Percentiles rank a stretch among this genome's conserved stretches.
These are phyloP conservation scores for Sarocladium oryzae DNA, from an alignment of 2,329 filamentous ascomycete species.

Conservation along the genomic window DNA sequence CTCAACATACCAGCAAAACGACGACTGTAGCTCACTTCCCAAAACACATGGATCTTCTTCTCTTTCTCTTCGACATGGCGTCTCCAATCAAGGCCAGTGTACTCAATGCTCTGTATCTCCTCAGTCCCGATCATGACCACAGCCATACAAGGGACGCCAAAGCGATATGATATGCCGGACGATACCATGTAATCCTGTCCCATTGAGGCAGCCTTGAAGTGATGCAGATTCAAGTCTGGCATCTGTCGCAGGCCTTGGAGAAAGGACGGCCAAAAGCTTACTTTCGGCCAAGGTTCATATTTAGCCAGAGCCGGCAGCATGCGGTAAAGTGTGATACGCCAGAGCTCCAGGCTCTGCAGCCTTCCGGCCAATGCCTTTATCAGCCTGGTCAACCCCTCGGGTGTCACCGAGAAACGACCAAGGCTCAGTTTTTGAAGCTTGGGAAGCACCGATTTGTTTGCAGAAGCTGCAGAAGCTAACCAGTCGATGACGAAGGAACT, in stretches of 20 bases:
- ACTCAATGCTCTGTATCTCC: neutral
- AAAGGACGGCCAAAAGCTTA: slow-evolving; percentile 30
- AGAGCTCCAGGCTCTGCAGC: slow-evolving; percentile 38
- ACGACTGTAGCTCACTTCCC: neutral
- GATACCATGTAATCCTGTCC: slow-evolving; percentile 14
- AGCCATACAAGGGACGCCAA: no score
- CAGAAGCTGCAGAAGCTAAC: slow-evolving; percentile 23
- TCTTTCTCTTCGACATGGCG: neutral
- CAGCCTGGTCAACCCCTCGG: slow-evolving; percentile 28
- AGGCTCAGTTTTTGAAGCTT: slow-evolving; percentile 37
- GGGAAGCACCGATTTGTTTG: slow-evolving; percentile 23
- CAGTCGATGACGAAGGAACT: slow-evolving; percentile 29
- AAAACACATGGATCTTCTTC: neutral
- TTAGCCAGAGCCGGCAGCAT: slow-evolving; percentile 15
- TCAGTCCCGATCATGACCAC: slow-evolving; percentile 15
- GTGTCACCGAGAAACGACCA: slow-evolving; percentile 28
- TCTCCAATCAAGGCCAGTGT: slow-evolving; percentile 9
- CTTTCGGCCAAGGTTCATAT: neutral
- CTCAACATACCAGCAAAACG: neutral
- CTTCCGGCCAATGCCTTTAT: slow-evolving; percentile 36
- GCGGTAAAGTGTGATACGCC: slow-evolving; percentile 28
- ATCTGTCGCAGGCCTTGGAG: slow-evolving; percentile 26
- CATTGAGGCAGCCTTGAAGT: slow-evolving; percentile 25
- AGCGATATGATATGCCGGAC: no score
- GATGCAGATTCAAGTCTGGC: slow-evolving; percentile 25